Evolutionary conservation across 2,329 filamentous ascomycete genomes (phyloP).

Genomic region (Ustilaginoidea virens): DNA sequence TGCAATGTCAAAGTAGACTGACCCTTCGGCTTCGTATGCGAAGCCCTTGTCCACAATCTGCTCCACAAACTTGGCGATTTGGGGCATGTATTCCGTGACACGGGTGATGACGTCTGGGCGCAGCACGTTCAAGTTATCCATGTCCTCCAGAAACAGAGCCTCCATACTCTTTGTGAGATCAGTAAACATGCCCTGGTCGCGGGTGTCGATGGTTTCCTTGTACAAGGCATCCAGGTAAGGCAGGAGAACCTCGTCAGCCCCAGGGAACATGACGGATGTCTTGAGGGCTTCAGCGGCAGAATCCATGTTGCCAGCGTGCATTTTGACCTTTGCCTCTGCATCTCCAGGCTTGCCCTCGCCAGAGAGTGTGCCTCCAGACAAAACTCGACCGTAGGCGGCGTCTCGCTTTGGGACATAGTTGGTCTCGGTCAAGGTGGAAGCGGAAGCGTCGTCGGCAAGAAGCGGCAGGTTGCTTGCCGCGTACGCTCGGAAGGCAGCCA

Average conservation of each 20-base stretch:
- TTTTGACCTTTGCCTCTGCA: conserved; percentile 74
- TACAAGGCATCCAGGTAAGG: conserved; percentile 66
- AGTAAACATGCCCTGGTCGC: conserved; percentile 62
- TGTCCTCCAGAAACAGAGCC: conserved; percentile 74
- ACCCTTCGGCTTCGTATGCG: conserved; percentile 68
- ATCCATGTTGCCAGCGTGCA: conserved; percentile 59
- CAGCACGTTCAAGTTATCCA: conserved; percentile 73
- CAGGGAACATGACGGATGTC: conserved; percentile 34
- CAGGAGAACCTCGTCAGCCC: conserved; percentile 52
- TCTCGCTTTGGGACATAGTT: conserved; percentile 36
- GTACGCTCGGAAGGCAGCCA: conserved; percentile 39
- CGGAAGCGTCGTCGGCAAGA: conserved; percentile 25
- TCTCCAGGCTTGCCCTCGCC: conserved; percentile 52
- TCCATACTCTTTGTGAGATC: conserved; percentile 78
- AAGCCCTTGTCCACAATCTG: conserved; percentile 74
- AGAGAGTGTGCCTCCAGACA: conserved; percentile 38
- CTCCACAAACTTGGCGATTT: conserved; percentile 77
- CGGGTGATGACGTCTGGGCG: conserved; percentile 69
- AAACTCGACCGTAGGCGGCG: conserved; percentile 35
- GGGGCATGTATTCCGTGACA: conserved; percentile 82
- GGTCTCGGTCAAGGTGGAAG: conserved; percentile 29
- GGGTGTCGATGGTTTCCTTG: conserved; percentile 45
- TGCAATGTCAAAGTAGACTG: conserved; percentile 85
- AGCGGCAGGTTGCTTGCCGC: conserved; percentile 38
- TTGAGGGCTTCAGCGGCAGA: conserved; percentile 33